Evolutionary conservation across 495 filamentous ascomycete species (phyloP).

Genomic region (Penicillium subrubescens): DNA sequence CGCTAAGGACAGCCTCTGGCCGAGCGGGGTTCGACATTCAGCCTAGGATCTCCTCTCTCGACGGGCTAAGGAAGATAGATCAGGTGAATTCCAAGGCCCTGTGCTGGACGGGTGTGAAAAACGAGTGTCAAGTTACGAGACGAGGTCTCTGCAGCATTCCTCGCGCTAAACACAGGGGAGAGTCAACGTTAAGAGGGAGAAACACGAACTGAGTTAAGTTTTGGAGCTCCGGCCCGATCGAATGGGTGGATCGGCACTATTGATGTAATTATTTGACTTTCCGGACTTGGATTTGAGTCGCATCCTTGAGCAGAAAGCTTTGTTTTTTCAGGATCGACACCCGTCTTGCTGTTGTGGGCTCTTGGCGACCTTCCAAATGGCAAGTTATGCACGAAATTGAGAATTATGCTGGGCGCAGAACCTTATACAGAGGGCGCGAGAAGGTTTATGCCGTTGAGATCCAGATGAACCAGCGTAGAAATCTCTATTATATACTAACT

Average conservation of each 20-base stretch:
- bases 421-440: background rate
- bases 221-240: background rate
- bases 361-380: background rate
- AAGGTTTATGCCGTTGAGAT: background rate
- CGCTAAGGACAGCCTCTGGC: constrained; percentile 9
- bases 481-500: background rate
- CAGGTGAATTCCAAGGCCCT: background rate
- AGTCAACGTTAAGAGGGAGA: background rate
- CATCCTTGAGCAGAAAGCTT: background rate
- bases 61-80: background rate
- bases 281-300: background rate
- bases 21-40: constrained; percentile 21
- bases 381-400: background rate
- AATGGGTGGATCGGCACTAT: constrained; percentile 22
- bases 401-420: background rate
- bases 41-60: background rate
- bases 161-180: background rate
- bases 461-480: background rate
- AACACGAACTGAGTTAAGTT: constrained; percentile 12
- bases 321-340: background rate
- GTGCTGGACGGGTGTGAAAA: background rate
- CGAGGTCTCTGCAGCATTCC: background rate
- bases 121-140: background rate
- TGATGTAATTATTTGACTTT: constrained; percentile 17
- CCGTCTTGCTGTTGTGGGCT: background rate